Base-by-base conservation (phyloP, 306 rosid genomes). In the Prinsepia uniflora region DNA sequence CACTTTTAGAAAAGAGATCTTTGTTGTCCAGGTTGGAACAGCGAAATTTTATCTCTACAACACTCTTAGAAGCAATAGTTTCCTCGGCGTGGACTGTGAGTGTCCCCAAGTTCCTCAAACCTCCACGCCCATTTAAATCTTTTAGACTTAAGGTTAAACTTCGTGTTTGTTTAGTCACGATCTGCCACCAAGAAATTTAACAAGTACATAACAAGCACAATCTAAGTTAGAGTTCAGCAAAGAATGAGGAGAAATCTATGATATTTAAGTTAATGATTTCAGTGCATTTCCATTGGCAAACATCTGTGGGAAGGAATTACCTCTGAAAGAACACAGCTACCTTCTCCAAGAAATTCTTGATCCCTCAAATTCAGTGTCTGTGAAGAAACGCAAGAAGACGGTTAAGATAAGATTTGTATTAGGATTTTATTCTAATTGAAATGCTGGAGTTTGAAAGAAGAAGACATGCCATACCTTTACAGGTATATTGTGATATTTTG, bases 341-440 rank as follows among this genome's bases (percentile, higher is more conserved):
- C 85, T 79, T 84, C 84, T 47, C 98, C 98, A 49, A 93, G 86
- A 79, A 93, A 93, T 0, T 93, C 96, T 73, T 93, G 97, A 80
- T 90, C 94, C 54, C 75, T 67, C 84, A 87, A 72, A 50, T 80
- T 84, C 79, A 93, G 75, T 39, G 77, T 61, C 98, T 93, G 82
- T 81, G 80, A 56, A 22, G 12, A 41, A 72, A 59, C 12, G 52
- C 11, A 66, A 73, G 42, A 72, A 57, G 73, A 53, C 18, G 19
- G 34, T 49, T 34, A 11, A 18, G 22, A 2, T 17, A 24, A 40
- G 22, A n/a, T 8, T 63, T 63, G 36, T 40, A 42, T 20, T 30
- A 15, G 50, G 9, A 11, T 50, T 40, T 19, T 64, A 43, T 20
- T 15, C 46, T 0, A 8, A 30, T n/a, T 14, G 0, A 41, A 55